phyloP scores from a whole-genome alignment of 2,329 filamentous ascomycete genomes.

The Beauveria scarabaeidicola region DNA sequence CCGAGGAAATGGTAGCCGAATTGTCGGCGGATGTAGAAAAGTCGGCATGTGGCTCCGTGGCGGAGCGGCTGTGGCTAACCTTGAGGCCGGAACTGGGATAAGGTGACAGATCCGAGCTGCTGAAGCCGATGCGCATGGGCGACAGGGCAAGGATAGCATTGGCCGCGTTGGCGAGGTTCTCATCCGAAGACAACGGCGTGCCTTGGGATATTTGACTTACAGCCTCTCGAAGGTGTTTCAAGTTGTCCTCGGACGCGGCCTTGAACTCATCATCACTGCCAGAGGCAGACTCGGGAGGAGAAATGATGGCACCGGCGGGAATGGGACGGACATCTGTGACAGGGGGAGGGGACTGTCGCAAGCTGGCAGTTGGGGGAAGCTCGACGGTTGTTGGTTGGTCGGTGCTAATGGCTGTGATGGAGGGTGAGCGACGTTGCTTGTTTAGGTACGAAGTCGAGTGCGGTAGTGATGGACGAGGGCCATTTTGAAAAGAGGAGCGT shows the following conservation, averaged over 20 bases:
- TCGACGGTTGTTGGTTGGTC: constrained; percentile 39
- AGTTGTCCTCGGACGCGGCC: constrained; percentile 38
- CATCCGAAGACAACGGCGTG: constrained; percentile 39
- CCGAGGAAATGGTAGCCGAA: constrained; percentile 47
- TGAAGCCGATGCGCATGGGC: constrained; percentile 38
- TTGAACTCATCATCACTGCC: constrained; percentile 73
- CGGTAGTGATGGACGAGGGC: constrained; percentile 46
- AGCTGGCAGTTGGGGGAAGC: constrained; percentile 39
- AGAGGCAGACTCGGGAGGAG: constrained; percentile 78
- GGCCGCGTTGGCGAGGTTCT: constrained; percentile 37
- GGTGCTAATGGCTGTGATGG: constrained; percentile 27
- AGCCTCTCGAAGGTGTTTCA: constrained; percentile 70
- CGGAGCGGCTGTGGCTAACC: constrained; percentile 39
- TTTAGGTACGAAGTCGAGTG: constrained; percentile 58
- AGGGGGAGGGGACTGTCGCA: constrained; percentile 79
- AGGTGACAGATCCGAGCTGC: constrained; percentile 36
- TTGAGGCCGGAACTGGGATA: constrained; percentile 31
- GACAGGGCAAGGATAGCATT: constrained; percentile 7
- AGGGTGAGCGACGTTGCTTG: constrained; percentile 52
- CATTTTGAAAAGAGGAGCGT: constrained; percentile 46
- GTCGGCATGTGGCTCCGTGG: constrained; percentile 45
- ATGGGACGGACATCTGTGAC: constrained; percentile 63
- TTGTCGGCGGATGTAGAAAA: constrained; percentile 38
- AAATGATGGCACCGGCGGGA: constrained; percentile 77
- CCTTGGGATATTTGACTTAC: constrained; percentile 63